phyloP scores from a whole-genome alignment of 78 protist genomes.

The Trichosphaerium sp. region DNA sequence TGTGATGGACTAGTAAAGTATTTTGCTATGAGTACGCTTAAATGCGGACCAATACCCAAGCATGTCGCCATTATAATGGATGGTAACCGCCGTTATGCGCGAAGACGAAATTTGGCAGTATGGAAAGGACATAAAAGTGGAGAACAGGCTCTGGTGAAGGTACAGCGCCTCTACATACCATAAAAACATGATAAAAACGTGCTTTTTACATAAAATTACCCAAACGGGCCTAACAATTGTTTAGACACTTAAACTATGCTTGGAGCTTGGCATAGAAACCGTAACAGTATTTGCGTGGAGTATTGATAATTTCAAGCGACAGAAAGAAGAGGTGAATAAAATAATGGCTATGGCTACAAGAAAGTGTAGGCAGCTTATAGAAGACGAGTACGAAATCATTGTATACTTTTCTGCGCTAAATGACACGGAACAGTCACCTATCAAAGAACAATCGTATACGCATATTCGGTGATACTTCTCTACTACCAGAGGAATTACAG shows the following conservation, averaged over 20 bases:
- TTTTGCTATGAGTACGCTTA: background rate
- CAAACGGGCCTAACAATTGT: slow-evolving; percentile 10
- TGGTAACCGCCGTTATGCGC: slow-evolving; percentile 79
- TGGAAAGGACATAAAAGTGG: slow-evolving; percentile 61
- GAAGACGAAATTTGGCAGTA: background rate
- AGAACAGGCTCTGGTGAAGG: slow-evolving; percentile 20
- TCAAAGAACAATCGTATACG: slow-evolving; percentile 34
- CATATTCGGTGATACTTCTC: slow-evolving; percentile 50
- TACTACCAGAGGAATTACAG: slow-evolving; percentile 12
- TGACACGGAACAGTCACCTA: too few relatives aligned
- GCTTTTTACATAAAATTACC: too few relatives aligned
- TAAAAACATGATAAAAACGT: background rate
- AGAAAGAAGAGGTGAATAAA: slow-evolving; percentile 50
- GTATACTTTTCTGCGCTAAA: background rate
- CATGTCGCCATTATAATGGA: slow-evolving; percentile 90
- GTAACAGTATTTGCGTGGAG: slow-evolving; percentile 85
- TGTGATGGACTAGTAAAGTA: too few relatives aligned
- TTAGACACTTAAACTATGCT: slow-evolving; percentile 60
- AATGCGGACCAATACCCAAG: slow-evolving; percentile 58
- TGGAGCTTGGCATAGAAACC: slow-evolving; percentile 54
- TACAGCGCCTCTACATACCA: background rate
- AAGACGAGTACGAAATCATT: background rate
- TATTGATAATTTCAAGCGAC: slow-evolving; percentile 79
- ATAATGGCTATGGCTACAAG: slow-evolving; percentile 61
- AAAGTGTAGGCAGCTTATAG: background rate